A percentile compares a stretch with the other conserved stretches of the same genome.
Conservation (phyloP, 495 filamentous ascomycete species). For the Xylaria telfairii region DNA sequence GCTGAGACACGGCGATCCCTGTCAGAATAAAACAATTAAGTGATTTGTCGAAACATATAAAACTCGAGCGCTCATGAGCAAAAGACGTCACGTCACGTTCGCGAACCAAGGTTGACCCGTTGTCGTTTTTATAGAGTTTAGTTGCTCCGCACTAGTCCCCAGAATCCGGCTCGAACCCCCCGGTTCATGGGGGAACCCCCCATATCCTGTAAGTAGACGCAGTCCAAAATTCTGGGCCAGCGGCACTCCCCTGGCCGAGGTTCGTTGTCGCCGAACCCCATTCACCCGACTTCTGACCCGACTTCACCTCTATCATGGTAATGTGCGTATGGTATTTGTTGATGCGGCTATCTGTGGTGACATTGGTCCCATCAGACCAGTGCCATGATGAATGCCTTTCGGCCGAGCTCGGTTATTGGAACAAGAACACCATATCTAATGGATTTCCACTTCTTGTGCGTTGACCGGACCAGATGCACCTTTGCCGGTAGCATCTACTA, state of each 20-base stretch:
- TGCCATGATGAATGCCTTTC: not conserved
- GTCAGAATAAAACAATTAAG: not conserved
- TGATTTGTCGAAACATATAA: not conserved
- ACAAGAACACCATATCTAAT: not conserved
- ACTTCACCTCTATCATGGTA: not conserved
- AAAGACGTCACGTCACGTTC: no score
- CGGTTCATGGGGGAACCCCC: conserved; percentile 9
- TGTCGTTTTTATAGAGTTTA: not conserved
- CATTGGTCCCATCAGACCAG: not conserved
- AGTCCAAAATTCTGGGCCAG: conserved; percentile 1
- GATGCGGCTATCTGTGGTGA: not conserved
- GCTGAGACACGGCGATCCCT: not conserved
- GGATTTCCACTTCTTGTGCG: not conserved
- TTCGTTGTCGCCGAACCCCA: conserved; percentile 11
- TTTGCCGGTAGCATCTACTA: not conserved
- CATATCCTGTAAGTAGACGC: not conserved
- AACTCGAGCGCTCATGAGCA: not conserved
- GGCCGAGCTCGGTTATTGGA: conserved; percentile 15
- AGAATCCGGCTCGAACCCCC: not conserved
- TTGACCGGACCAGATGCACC: not conserved
- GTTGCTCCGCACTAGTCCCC: conserved; percentile 11
- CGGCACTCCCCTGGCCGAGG: conserved; percentile 8
- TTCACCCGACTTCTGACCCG: conserved; percentile 15
- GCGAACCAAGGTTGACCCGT: conserved; percentile 2
- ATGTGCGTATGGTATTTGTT: not conserved